These are phyloP conservation scores for Diversispora epigaea DNA, from an alignment of 192 early-diverging fungal genomes.

Conservation along the genomic window DNA sequence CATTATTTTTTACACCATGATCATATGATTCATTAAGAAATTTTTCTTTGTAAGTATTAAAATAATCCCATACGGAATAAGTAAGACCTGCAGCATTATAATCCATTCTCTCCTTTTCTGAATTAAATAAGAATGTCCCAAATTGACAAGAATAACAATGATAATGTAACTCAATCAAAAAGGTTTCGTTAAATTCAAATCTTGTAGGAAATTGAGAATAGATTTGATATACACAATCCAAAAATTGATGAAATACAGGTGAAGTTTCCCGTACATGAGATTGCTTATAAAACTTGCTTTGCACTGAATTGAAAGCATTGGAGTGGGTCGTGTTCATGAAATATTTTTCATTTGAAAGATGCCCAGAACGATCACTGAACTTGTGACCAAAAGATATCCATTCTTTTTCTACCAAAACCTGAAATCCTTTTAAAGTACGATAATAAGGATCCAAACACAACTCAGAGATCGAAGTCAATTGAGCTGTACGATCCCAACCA, in stretches of 20 bases:
- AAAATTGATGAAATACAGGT: conserved; percentile 96
- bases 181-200: conserved; percentile 90
- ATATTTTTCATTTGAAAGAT: conserved; percentile 74
- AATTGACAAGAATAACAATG: conserved; percentile 90
- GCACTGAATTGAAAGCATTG: conserved; percentile 57
- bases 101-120: conserved; percentile 69
- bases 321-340: conserved; percentile 56
- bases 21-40: conserved; percentile 65
- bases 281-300: conserved; percentile 57
- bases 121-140: conserved; percentile 93
- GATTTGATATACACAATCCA: conserved; percentile 95
- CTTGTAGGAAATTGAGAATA: conserved; percentile 82
- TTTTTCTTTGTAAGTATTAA: conserved; percentile 55
- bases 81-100: conserved; percentile 43
- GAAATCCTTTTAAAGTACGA: conserved; percentile 90
- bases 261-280: conserved; percentile 78
- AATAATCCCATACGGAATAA: conserved; percentile 83
- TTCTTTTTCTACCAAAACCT: conserved; percentile 92
- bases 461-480: conserved; percentile 84
- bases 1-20: conserved; percentile 45
- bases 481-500: conserved; percentile 98
- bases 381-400: conserved; percentile 98
- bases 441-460: conserved; percentile 95
- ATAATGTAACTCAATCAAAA: conserved; percentile 79
- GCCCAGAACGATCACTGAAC: conserved; percentile 90